These are phyloP conservation scores for Sporothrix pseudoabietina DNA, from an alignment of 2,329 filamentous ascomycete species.

Conservation along the genomic window DNA sequence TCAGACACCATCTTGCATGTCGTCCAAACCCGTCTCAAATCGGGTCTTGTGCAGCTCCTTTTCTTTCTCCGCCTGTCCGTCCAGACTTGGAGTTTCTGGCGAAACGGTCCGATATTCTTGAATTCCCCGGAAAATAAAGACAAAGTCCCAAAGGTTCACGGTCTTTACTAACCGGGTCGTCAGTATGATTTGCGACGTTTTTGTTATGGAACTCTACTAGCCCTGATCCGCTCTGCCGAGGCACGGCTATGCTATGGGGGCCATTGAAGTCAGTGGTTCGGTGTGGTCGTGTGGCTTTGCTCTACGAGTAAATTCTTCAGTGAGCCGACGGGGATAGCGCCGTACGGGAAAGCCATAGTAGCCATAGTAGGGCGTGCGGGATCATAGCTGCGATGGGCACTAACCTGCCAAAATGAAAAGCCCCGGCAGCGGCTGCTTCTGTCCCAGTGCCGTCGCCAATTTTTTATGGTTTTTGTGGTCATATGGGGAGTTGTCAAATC, in stretches of 20 bases:
- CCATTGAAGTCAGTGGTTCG: neutral
- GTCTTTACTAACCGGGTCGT: neutral
- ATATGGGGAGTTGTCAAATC: neutral
- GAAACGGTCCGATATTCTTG: neutral
- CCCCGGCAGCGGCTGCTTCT: neutral
- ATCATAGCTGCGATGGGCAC: neutral
- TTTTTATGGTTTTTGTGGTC: neutral
- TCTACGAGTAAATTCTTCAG: neutral
- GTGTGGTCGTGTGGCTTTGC: conserved; percentile 6
- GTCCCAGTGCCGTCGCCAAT: neutral
- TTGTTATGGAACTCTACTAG: neutral
- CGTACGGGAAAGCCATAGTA: neutral
- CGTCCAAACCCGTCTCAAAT: neutral
- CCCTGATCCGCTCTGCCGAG: conserved; percentile 33
- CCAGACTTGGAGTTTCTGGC: neutral
- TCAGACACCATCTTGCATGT: conserved; percentile 10
- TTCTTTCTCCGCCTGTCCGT: conserved; percentile 25
- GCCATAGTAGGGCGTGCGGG: neutral
- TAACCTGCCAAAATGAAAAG: neutral
- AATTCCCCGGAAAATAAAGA: neutral
- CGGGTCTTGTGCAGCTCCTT: conserved; percentile 1
- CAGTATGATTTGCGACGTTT: neutral
- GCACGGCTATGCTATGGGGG: conserved; percentile 19
- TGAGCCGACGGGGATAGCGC: conserved; percentile 6
- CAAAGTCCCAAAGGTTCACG: neutral